Evolutionary conservation across 805 yeast genomes (phyloP).

Genomic region (Torulaspora franciscae): DNA sequence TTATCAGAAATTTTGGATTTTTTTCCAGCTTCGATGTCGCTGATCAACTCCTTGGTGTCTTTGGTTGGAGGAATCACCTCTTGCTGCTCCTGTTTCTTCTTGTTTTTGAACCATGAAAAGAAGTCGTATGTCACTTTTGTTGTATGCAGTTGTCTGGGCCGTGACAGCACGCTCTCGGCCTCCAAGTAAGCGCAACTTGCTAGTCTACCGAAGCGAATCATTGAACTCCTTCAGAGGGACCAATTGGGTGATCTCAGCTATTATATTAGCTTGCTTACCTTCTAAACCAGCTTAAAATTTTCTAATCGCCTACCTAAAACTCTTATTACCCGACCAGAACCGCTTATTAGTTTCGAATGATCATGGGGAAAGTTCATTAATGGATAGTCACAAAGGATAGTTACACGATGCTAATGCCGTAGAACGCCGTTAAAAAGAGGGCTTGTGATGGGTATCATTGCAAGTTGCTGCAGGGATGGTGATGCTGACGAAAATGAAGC

Average conservation of each 20-base stretch:
- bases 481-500: slow-evolving; percentile 26
- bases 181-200: not conserved
- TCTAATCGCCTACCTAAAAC: no score
- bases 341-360: not conserved
- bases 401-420: not conserved
- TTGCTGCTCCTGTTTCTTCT: slow-evolving; percentile 27
- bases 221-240: not conserved
- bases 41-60: slow-evolving; percentile 34
- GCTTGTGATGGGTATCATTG: slow-evolving; percentile 27
- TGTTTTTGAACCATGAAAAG: slow-evolving; percentile 39
- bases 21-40: slow-evolving; percentile 36
- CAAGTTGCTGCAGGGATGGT: slow-evolving; percentile 28
- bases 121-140: slow-evolving; percentile 29
- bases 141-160: slow-evolving; percentile 26
- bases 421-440: not conserved
- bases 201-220: not conserved
- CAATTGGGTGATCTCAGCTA: not conserved
- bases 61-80: slow-evolving; percentile 12
- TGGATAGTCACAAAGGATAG: not conserved
- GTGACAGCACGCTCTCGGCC: not conserved
- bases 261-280: not conserved
- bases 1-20: slow-evolving; percentile 14
- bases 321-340: slow-evolving; percentile 1
- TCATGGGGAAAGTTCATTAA: not conserved
- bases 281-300: slow-evolving; percentile 1